Base-by-base conservation (phyloP, 1,284 basidiomycete genomes). In the Cryptococcus wingfieldii region DNA sequence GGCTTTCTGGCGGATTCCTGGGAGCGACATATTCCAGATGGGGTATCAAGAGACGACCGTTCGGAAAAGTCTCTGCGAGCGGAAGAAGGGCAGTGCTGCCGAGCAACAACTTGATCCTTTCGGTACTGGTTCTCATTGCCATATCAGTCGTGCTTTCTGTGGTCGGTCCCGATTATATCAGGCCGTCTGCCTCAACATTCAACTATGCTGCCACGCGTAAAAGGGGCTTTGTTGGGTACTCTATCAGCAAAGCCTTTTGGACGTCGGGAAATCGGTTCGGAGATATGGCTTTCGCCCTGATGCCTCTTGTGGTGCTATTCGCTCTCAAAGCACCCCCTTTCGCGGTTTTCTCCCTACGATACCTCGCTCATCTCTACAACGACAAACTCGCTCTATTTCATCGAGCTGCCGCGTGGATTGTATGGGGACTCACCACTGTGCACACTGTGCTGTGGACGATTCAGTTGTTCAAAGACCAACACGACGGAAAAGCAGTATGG, bases 271-370 rank as follows among this genome's bases (percentile, higher is more conserved):
- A 83, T 31, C 80, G 90, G 23, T 83, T 85, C 9, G 90, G 90
- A 1, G 79, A 87, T 58, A 85, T 91, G 55, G 84, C 87, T 2
- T 91, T 89, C 67, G 84, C 88, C 1, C 80, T 92, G 31, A 80
- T 89, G 31, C 90, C 90, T 0, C 80, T 92, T 16, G 84, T 84
- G 53, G 80, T 92, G 53, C 79, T 90, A 10, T 82, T 91, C 56
- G 89, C 86, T 3, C 81, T 92, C 71, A 92, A 91, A 72, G 81
- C 87, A 4, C 85, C 87, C 12, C 90, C 90, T 0, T 86, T 90
- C 66, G 89, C 89, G 49, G 67, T 91, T 45, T 83, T 91, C 65
- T 84, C 89, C n/a, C 79, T 86, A 25, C 82, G 84, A 0, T 83
- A 83, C 59, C 80, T 87, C 57, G 83, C 84, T 25, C 84, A 88